Base-by-base conservation (phyloP, 192 early-diverging fungal species). In the Thamnidium elegans region DNA sequence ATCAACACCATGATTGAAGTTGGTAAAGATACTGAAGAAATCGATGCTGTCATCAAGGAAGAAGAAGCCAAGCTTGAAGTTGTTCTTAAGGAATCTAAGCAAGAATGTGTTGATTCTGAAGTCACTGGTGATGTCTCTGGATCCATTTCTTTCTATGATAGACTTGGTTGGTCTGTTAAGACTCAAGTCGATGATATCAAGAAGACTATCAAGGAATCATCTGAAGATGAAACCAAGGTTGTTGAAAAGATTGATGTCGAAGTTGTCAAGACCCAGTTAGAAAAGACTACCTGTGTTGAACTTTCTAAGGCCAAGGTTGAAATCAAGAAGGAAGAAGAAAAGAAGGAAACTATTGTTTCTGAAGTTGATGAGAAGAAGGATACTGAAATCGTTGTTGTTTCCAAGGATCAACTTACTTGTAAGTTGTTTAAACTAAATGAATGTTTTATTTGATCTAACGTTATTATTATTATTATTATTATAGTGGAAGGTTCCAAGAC, bases 291-390 rank as follows among this genome's bases (percentile, higher is more conserved):
- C 3, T 26, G 26, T 26, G 26, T 26, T 26, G 26, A 26, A 26
- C 26, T 26, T 26, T 26, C 26, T 3, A 26, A 26, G 26, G 26
- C 26, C 26, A 26, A 26, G 26, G 3, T 26, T 26, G 26, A 26
- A 26, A 26, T 26, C 26, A 26, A 26, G 26, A 26, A 26, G 26
- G 26, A 0, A 14, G 26, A 26, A 26, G 26, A 1, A 1, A 26
- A 26, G 26, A 26, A 64, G 4, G 50, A 64, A 34, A 64, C 44
- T 2, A 14, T 45, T 20, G 39, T 42, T 42, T 34, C 53, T 39
- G 32, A 64, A 17, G 45, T 36, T 26, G 3, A 23, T 13, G 36
- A 53, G 7, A 15, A 10, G 7, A 45, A 19, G 4, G 11, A 26
- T 2, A 3, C 26, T 26, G 26, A 26, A 26, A 26, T 26, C 26